Evolutionary conservation across 2,329 filamentous ascomycete genomes (phyloP).

Genomic region (Phyllosticta citrichinensis): DNA sequence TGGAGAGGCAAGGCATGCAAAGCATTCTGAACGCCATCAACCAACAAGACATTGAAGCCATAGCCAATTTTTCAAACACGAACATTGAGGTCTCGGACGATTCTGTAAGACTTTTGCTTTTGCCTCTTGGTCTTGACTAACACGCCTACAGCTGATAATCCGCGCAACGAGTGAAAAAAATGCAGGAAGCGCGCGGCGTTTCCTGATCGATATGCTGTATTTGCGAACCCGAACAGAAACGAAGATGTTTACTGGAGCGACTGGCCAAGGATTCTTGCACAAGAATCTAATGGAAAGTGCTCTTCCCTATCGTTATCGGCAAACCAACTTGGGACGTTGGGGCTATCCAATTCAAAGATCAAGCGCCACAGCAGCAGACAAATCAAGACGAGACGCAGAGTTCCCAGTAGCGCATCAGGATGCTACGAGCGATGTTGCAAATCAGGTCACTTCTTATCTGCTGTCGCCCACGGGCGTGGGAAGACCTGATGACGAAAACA

Average conservation of each 20-base stretch:
- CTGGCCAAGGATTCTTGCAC: conserved; percentile 14
- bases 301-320: conserved; percentile 18
- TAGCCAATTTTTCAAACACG: conserved; percentile 18
- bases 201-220: conserved; percentile 20
- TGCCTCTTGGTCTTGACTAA: conserved; percentile 9
- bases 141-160: conserved; percentile 18
- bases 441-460: neutral
- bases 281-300: conserved; percentile 15
- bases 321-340: conserved; percentile 19
- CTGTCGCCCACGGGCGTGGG: neutral
- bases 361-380: neutral
- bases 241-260: conserved; percentile 13
- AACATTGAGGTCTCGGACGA: conserved; percentile 14
- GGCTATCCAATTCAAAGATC: conserved; percentile 11
- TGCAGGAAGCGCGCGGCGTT: conserved; percentile 21
- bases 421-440: neutral
- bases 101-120: conserved; percentile 14
- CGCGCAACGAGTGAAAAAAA: conserved; percentile 18
- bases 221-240: conserved; percentile 12
- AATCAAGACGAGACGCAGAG: neutral
- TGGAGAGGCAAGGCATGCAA: conserved; percentile 10
- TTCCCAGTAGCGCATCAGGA: neutral
- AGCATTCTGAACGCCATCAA: conserved; percentile 13
- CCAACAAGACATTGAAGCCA: conserved; percentile 13
- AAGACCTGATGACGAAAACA: neutral